Conservation (phyloP, 2,329 filamentous ascomycete species). For the Zasmidium cellare region DNA sequence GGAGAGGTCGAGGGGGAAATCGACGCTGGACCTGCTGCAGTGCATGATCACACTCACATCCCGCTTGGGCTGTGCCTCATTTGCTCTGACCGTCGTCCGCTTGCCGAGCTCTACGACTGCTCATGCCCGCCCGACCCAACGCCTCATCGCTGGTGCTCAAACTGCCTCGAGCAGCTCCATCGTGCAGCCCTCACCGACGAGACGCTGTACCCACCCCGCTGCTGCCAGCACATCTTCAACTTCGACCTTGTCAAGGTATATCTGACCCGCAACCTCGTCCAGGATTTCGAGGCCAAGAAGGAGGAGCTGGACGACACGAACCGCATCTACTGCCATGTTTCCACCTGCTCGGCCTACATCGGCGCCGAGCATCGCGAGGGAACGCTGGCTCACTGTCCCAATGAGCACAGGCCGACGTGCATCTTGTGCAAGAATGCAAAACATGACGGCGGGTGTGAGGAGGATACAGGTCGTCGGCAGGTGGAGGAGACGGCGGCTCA, state of each 20-base stretch:
- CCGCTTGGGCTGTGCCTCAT: background rate
- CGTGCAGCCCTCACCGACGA: slow-evolving; percentile 6
- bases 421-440: slow-evolving; percentile 1
- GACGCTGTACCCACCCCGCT: slow-evolving; percentile 12
- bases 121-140: background rate
- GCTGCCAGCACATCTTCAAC: slow-evolving; percentile 7
- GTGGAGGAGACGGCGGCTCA: slow-evolving; percentile 1
- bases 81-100: background rate
- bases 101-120: background rate
- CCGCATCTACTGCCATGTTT: slow-evolving; percentile 13
- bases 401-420: slow-evolving; percentile 3
- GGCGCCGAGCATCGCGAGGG: background rate
- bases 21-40: background rate
- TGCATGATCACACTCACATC: background rate
- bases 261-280: background rate
- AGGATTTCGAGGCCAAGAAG: slow-evolving; percentile 2
- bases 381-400: background rate
- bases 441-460: slow-evolving; percentile 7
- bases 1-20: no score
- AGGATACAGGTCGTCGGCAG: slow-evolving; percentile 1
- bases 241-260: background rate
- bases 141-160: slow-evolving; percentile 7
- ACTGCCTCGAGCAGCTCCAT: slow-evolving; percentile 11
- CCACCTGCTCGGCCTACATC: slow-evolving; percentile 13
- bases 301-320: slow-evolving; percentile 16